These are phyloP conservation scores for Rhypophila decipiens DNA, from an alignment of 495 filamentous ascomycete species.

Conservation along the genomic window DNA sequence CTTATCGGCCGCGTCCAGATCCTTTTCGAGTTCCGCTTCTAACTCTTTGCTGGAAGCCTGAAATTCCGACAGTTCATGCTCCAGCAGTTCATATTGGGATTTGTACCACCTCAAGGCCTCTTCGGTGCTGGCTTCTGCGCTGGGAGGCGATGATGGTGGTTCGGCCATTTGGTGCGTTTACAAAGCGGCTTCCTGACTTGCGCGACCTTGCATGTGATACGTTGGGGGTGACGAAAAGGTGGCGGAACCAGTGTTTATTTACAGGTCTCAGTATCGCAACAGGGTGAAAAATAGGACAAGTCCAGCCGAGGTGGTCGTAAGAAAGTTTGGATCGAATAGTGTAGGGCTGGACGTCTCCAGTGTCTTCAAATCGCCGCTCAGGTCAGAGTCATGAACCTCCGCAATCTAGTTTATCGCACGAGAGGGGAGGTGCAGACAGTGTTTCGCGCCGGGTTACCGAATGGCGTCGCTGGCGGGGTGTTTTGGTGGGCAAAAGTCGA, in stretches of 20 bases:
- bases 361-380: neutral
- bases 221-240: constrained; percentile 6
- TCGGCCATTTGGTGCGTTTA: constrained; percentile 48
- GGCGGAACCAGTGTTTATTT: constrained; percentile 8
- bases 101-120: constrained; percentile 90
- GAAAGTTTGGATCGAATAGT: neutral
- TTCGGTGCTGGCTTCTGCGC: constrained; percentile 50
- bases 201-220: constrained; percentile 21
- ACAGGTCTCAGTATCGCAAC: constrained; percentile 6
- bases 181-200: constrained; percentile 8
- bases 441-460: constrained; percentile 6
- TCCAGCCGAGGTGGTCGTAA: constrained; percentile 9
- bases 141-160: constrained; percentile 56
- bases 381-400: constrained; percentile 7
- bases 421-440: neutral
- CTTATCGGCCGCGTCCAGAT: constrained; percentile 92
- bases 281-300: constrained; percentile 6
- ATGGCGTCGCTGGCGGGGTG: neutral
- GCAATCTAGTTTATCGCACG: constrained; percentile 7
- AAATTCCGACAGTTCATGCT: constrained; percentile 88
- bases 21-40: constrained; percentile 91
- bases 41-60: constrained; percentile 89
- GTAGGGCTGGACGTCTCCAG: constrained; percentile 1
- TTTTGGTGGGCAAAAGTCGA: neutral
- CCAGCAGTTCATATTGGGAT: constrained; percentile 86